Percentiles rank a stretch among this genome's conserved stretches.
Evolutionary conservation across 1,284 basidiomycete species (phyloP).

Genomic region (Vanrija humicola): DNA sequence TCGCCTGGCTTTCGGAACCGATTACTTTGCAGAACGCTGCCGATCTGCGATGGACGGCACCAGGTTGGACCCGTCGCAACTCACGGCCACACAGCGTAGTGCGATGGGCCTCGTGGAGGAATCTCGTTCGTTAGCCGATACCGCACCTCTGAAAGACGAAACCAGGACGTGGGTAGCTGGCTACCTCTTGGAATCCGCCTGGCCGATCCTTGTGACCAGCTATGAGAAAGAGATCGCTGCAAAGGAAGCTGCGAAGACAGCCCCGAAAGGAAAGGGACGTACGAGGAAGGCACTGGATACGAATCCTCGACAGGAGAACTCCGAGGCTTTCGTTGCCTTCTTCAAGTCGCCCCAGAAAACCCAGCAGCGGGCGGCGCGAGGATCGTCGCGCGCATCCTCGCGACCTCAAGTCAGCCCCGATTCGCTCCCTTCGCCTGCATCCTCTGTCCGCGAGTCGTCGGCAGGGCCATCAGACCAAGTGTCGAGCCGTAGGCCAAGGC

Average conservation of each 20-base stretch:
- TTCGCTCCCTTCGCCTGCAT: too few relatives aligned
- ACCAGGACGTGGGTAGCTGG: constrained; percentile 33
- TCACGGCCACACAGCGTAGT: constrained; percentile 13
- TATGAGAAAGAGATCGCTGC: constrained; percentile 26
- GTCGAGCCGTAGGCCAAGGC: too few relatives aligned
- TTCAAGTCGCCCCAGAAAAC: neutral
- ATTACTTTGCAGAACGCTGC: constrained; percentile 23
- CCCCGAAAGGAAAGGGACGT: neutral
- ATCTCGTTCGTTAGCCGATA: neutral
- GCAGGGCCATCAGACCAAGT: too few relatives aligned
- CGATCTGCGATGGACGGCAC: constrained; percentile 39
- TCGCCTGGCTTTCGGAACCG: constrained; percentile 31
- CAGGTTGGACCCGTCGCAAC: constrained; percentile 23
- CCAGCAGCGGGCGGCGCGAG: neutral
- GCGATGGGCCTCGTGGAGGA: constrained; percentile 27
- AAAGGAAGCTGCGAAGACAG: constrained; percentile 8
- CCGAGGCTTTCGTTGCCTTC: neutral
- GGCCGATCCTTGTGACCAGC: constrained; percentile 25
- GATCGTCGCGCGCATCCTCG: neutral
- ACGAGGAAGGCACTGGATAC: neutral
- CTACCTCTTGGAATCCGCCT: constrained; percentile 33
- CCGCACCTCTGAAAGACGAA: constrained; percentile 14
- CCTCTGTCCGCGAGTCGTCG: too few relatives aligned
- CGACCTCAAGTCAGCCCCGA: too few relatives aligned
- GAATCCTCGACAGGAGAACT: neutral